phyloP scores from a whole-genome alignment of 768 basidiomycete genomes.

The Pisolithus orientalis region DNA sequence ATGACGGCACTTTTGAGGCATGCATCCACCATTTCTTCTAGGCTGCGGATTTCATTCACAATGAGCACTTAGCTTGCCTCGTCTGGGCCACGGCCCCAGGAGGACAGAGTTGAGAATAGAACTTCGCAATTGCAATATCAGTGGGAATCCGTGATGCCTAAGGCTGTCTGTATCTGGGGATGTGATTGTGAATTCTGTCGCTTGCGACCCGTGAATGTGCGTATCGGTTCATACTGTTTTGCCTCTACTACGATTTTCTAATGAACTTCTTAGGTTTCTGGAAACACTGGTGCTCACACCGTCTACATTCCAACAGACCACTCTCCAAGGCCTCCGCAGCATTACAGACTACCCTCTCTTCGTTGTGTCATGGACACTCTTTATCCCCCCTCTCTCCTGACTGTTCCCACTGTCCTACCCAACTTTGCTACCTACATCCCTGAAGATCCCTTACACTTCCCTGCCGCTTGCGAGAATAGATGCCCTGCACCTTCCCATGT shows the following conservation, averaged over 20 bases:
- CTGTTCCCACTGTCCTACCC: constrained; percentile 1
- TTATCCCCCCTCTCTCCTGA: constrained; percentile 19
- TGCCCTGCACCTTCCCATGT: background rate
- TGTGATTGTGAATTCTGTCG: constrained; percentile 6
- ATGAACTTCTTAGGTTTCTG: constrained; percentile 7
- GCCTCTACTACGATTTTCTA: background rate
- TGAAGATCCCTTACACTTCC: background rate
- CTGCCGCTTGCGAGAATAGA: background rate
- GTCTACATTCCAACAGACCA: background rate
- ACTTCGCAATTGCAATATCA: background rate
- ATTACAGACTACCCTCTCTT: constrained; percentile 11
- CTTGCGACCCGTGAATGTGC: constrained; percentile 5
- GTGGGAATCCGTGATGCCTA: constrained; percentile 6
- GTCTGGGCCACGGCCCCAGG: background rate
- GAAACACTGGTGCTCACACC: background rate
- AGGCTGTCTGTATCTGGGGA: constrained; percentile 5
- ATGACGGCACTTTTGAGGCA: background rate
- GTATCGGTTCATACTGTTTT: background rate
- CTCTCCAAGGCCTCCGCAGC: background rate
- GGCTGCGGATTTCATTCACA: background rate
- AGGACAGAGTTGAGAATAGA: background rate
- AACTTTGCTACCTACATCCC: constrained; percentile 18
- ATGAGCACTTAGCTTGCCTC: background rate
- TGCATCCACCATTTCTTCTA: background rate
- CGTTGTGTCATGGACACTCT: constrained; percentile 20